These are phyloP conservation scores for Bipolaris zeicola DNA, from an alignment of 2,329 filamentous ascomycete genomes.

Conservation along the genomic window DNA sequence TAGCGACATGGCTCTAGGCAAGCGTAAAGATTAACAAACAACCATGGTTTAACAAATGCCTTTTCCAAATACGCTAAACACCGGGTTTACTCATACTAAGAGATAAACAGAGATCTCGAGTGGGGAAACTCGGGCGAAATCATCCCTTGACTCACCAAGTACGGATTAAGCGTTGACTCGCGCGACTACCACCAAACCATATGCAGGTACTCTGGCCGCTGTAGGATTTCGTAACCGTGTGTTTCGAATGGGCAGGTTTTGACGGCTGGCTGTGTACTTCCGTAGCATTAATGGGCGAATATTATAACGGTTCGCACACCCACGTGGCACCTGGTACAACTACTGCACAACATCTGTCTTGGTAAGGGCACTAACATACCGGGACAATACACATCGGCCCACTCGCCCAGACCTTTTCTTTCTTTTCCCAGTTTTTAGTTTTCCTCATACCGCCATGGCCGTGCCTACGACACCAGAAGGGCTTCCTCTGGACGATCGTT, in stretches of 20 bases:
- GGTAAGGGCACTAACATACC: background rate
- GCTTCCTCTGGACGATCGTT: slow-evolving; percentile 30
- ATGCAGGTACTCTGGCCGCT: background rate
- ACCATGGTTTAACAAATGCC: too few species aligned
- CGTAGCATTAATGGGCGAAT: slow-evolving; percentile 4
- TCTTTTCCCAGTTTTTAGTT: background rate
- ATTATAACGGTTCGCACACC: slow-evolving; percentile 10
- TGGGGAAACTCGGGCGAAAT: background rate
- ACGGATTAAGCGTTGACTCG: background rate
- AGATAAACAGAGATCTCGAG: slow-evolving; percentile 1
- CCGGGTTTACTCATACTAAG: background rate
- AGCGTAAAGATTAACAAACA: too few species aligned
- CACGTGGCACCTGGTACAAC: background rate
- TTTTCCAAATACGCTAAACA: background rate
- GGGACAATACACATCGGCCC: background rate
- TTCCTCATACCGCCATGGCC: slow-evolving; percentile 20
- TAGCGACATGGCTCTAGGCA: too few species aligned
- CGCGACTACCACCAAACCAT: background rate
- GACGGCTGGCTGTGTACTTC: background rate
- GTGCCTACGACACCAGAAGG: slow-evolving; percentile 9
- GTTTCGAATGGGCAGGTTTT: slow-evolving; percentile 3
- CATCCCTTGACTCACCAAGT: slow-evolving; percentile 5
- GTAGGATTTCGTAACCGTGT: too few species aligned
- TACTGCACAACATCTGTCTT: slow-evolving; percentile 1
- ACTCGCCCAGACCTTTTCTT: slow-evolving; percentile 2